A percentile compares a stretch with the other conserved stretches of the same genome.
Evolutionary conservation across 345 rosid genomes (phyloP).

Genomic region (Eucalyptus regnans): DNA sequence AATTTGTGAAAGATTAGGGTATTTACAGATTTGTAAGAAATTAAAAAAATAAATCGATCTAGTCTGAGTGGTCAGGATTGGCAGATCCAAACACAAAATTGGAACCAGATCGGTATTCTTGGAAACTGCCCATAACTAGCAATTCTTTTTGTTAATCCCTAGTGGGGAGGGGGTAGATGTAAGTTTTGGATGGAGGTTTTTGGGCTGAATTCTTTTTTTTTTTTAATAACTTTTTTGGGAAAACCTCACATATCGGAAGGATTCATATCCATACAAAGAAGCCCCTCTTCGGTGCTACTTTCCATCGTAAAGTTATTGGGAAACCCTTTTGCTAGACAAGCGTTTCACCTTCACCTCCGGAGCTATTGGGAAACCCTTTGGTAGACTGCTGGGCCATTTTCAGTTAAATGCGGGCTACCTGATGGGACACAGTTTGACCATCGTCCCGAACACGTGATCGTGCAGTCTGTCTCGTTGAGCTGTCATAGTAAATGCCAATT

Average conservation of each 20-base stretch:
- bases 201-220: not conserved
- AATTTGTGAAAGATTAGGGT: not conserved
- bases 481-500: not conserved
- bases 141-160: not conserved
- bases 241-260: not conserved
- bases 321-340: not conserved
- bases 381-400: not conserved
- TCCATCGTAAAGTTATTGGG: not conserved
- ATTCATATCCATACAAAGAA: not conserved
- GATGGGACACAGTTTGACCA: not conserved
- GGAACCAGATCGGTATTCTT: rapidly evolving
- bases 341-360: not conserved
- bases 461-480: not conserved
- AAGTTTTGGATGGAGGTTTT: not conserved
- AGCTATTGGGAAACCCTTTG: not conserved
- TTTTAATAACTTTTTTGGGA: not conserved
- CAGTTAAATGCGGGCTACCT: not conserved
- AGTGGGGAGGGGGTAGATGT: not conserved
- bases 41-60: not conserved
- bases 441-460: not conserved
- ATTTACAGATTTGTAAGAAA: not conserved
- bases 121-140: rapidly evolving
- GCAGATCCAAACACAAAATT: rapidly evolving
- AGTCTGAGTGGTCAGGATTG: not conserved
- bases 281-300: not conserved